phyloP scores from a whole-genome alignment of 2,329 filamentous ascomycete species.

The Aspergillus tubingensis region DNA sequence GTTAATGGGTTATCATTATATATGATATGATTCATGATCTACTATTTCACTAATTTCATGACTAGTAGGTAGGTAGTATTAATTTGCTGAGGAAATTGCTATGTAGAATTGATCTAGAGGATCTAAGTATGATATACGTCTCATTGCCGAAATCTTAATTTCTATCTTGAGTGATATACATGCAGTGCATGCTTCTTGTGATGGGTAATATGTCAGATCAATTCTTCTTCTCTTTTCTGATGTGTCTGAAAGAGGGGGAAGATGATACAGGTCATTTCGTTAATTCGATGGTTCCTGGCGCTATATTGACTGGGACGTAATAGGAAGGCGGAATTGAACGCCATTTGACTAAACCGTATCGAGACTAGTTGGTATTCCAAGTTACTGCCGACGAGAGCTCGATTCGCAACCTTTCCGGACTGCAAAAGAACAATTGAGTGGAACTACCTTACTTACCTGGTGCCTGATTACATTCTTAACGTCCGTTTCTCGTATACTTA shows the following conservation, averaged over 20 bases:
- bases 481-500: neutral
- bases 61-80: too few relatives aligned
- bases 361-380: neutral
- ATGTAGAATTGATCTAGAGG: neutral
- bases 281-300: slow-evolving; percentile 2
- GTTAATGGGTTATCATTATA: too few relatives aligned
- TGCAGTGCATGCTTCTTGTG: neutral
- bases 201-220: neutral
- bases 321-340: slow-evolving; percentile 2
- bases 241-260: neutral
- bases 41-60: neutral
- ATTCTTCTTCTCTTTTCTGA: neutral
- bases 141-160: neutral
- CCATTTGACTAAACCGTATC: neutral
- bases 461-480: neutral
- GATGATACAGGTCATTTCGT: neutral
- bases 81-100: too few relatives aligned
- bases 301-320: neutral
- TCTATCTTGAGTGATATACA: neutral
- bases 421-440: neutral
- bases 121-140: neutral
- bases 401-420: neutral
- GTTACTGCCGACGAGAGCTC: neutral
- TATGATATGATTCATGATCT: neutral
- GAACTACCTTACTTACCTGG: neutral